phyloP scores from a whole-genome alignment of 768 basidiomycete genomes.

The Gautieria morchelliformis region DNA sequence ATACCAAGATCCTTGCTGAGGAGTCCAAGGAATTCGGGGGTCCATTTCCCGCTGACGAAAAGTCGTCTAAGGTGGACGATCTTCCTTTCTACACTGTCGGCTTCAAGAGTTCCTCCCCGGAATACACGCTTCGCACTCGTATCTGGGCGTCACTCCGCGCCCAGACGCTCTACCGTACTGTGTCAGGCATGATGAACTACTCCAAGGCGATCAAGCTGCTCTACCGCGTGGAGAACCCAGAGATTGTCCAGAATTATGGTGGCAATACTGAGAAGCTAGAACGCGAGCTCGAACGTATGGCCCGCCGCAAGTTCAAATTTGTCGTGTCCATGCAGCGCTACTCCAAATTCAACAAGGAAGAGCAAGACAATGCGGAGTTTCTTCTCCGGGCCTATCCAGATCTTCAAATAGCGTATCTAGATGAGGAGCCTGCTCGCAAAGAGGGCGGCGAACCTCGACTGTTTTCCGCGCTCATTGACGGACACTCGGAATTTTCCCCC shows the following conservation, averaged over 20 bases:
- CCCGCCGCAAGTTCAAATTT: slow-evolving; percentile 97
- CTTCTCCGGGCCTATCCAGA: slow-evolving; percentile 96
- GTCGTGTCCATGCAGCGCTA: slow-evolving; percentile 98
- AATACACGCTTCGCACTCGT: slow-evolving; percentile 96
- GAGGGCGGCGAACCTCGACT: slow-evolving; percentile 83
- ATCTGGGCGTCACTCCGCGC: slow-evolving; percentile 99
- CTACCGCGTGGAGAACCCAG: slow-evolving; percentile 97
- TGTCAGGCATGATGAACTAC: slow-evolving; percentile 99
- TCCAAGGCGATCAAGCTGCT: slow-evolving; percentile 98
- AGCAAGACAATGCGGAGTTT: slow-evolving; percentile 97
- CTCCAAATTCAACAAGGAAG: slow-evolving; percentile 99
- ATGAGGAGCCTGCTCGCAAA: slow-evolving; percentile 80
- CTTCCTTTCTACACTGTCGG: slow-evolving; percentile 99
- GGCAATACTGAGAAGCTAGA: slow-evolving; percentile 96
- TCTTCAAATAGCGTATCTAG: slow-evolving; percentile 94
- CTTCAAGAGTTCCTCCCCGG: slow-evolving; percentile 98
- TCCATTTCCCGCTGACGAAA: slow-evolving; percentile 58
- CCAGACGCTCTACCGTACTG: slow-evolving; percentile 96
- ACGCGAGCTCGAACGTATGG: slow-evolving; percentile 93
- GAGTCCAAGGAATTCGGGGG: slow-evolving; percentile 57
- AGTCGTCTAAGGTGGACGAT: slow-evolving; percentile 72
- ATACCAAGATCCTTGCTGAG: slow-evolving; percentile 97
- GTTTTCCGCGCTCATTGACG: slow-evolving; percentile 92
- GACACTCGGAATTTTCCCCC: slow-evolving; percentile 91
- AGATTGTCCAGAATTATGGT: slow-evolving; percentile 91